Base-by-base conservation (phyloP, 495 filamentous ascomycete genomes). In the Penicillium arizonense region DNA sequence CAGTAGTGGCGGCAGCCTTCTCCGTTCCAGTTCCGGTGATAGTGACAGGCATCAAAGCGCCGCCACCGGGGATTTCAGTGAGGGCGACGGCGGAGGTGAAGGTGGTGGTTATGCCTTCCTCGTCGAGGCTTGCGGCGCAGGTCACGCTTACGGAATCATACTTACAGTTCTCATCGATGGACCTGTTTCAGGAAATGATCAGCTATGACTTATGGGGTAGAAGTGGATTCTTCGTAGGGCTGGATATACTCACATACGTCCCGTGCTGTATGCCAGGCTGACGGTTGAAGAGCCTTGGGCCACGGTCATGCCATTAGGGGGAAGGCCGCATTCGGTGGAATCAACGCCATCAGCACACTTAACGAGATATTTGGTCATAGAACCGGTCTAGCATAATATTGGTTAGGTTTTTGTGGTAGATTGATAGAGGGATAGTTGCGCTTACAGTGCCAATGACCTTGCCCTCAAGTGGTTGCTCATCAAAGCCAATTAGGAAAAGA, bases 381-480 rank as follows among this genome's bases (percentile, higher is more conserved):
- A 11, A 16, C 47, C 44, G 42, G 30, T 59, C 56, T 59, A 21
- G 28, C 40, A 12, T 6, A 3, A 18, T 7, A 26, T 47, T 10
- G 8, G 24, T 53, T 16, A 42, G n/a, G 8, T 30, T 26, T 13
- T 3, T 18, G 12, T 9, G 2, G 14, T 23, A 11, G 23, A 40
- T 24, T 18, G 2, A 26, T 13, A 21, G 10, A 8, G 7, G 32
- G 20, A 33, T 5, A 3, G 30, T 44, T 35, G n/a, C 2, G 9
- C 52, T 13, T 56, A 59, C 56, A 12, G 42, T 34, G 43, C 56
- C 56, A 18, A 59, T 21, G n/a, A 59, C 23, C 36, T 52, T 59
- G 21, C 26, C 56, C 0, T 51, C 43, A 33, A 55, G 13, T 5
- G 47, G 11, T 13, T 51, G 56, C 12, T 9, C 21, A n/a, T 55